phyloP scores from a whole-genome alignment of 2,329 filamentous ascomycete species.

The Xylaria sp. region DNA sequence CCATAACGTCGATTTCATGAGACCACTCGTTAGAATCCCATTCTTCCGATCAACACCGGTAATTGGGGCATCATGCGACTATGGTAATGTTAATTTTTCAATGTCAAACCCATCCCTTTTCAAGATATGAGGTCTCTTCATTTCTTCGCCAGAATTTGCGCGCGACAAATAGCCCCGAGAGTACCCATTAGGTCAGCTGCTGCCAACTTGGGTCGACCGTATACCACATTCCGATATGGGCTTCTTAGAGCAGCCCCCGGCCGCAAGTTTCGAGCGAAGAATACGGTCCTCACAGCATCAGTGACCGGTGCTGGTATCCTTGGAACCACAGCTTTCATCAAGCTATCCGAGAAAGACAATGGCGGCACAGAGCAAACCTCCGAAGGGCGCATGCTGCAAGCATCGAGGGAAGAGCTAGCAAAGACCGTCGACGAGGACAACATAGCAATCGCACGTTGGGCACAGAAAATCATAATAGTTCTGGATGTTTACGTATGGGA shows the following conservation, averaged over 20 bases:
- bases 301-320: slow-evolving; percentile 55
- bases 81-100: slow-evolving; percentile 28
- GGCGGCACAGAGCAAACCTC: slow-evolving; percentile 68
- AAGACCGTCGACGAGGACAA: slow-evolving; percentile 74
- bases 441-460: slow-evolving; percentile 66
- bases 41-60: neutral
- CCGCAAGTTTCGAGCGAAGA: slow-evolving; percentile 38
- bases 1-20: slow-evolving; percentile 5
- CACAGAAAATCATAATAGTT: slow-evolving; percentile 71
- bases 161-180: slow-evolving; percentile 50
- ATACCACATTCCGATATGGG: slow-evolving; percentile 39
- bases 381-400: slow-evolving; percentile 88
- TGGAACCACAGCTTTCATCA: slow-evolving; percentile 67
- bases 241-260: slow-evolving; percentile 28
- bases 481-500: slow-evolving; percentile 82
- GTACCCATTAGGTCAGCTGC: slow-evolving; percentile 33
- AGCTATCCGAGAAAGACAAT: slow-evolving; percentile 67
- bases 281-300: slow-evolving; percentile 53
- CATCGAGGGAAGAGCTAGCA: slow-evolving; percentile 79
- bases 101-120: slow-evolving; percentile 20
- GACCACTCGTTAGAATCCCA: neutral
- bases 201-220: slow-evolving; percentile 36
- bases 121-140: slow-evolving; percentile 59
- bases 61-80: slow-evolving; percentile 23
- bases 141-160: slow-evolving; percentile 57